Evolutionary conservation across 2,329 filamentous ascomycete genomes (phyloP).

Genomic region (Rhynchosporium graminicola): DNA sequence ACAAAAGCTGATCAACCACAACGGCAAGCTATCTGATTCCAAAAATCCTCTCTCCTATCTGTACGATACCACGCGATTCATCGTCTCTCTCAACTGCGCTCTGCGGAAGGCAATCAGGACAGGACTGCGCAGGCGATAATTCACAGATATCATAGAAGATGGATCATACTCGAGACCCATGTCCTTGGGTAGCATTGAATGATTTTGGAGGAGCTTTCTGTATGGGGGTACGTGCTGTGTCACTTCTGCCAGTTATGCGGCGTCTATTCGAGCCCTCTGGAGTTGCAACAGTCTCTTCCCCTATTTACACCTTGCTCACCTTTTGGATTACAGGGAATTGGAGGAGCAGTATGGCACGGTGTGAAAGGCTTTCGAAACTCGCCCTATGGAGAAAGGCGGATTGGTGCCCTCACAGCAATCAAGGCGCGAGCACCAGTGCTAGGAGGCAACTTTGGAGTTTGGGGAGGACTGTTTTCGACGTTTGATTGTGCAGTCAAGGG

Average conservation of each 20-base stretch:
- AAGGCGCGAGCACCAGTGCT: conserved; percentile 96
- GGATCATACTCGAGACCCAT: conserved; percentile 97
- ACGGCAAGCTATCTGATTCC: background rate
- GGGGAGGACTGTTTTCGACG: conserved; percentile 93
- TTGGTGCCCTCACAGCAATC: conserved; percentile 94
- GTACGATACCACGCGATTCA: background rate
- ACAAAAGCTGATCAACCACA: background rate
- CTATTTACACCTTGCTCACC: conserved; percentile 23
- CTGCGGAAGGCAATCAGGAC: background rate
- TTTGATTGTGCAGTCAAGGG: conserved; percentile 98
- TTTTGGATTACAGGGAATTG: conserved; percentile 58
- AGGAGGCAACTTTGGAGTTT: conserved; percentile 96
- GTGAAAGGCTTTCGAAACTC: conserved; percentile 92
- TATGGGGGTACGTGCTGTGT: conserved; percentile 77
- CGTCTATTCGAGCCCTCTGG: background rate
- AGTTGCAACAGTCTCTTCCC: conserved; percentile 2
- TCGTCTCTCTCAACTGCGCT: background rate
- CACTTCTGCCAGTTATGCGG: background rate
- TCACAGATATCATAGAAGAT: conserved; percentile 49
- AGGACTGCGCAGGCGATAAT: conserved; percentile 8
- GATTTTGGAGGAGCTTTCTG: conserved; percentile 97
- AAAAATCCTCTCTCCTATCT: background rate
- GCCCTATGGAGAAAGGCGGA: conserved; percentile 89
- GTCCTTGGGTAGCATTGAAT: conserved; percentile 93
- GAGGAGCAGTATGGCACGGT: conserved; percentile 90